A percentile compares a stretch with the other conserved stretches of the same genome.
These are phyloP conservation scores for Penstemon davidsonii DNA, from an alignment of 257 asterid species.

Conservation along the genomic window DNA sequence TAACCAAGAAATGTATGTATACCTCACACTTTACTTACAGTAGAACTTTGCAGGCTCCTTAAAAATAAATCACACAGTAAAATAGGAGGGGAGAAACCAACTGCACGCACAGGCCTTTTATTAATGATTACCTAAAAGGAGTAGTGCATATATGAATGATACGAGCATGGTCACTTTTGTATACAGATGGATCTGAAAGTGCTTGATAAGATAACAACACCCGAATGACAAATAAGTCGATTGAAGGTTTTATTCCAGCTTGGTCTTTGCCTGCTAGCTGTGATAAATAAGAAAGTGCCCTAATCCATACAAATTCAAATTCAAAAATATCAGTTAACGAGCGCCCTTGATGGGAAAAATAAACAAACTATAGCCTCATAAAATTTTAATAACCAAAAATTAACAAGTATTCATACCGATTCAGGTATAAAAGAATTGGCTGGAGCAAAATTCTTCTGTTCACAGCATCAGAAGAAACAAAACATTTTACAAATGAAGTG, in stretches of 20 bases:
- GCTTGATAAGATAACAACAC: constrained; percentile 80
- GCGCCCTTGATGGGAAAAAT: constrained; percentile 19
- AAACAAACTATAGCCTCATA: constrained; percentile 22
- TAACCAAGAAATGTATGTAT: constrained; percentile 9
- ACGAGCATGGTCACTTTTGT: constrained; percentile 77
- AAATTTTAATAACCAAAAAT: constrained; percentile 5
- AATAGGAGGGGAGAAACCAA: constrained; percentile 7
- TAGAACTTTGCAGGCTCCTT: constrained; percentile 19
- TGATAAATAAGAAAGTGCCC: constrained; percentile 78
- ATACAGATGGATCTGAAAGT: constrained; percentile 79
- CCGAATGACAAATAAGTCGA: constrained; percentile 64
- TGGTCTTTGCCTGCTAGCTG: constrained; percentile 69
- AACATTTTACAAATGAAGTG: constrained; percentile 73
- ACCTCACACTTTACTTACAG: constrained; percentile 15
- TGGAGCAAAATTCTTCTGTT: constrained; percentile 80
- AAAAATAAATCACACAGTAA: constrained; percentile 9
- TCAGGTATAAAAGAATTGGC: constrained; percentile 88
- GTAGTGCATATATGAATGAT: constrained; percentile 82
- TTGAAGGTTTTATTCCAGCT: constrained; percentile 54
- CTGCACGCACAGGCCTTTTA: constrained; percentile 20
- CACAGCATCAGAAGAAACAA: constrained; percentile 69
- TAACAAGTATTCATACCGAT: constrained; percentile 47
- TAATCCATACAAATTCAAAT: constrained; percentile 37
- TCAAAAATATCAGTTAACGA: constrained; percentile 29
- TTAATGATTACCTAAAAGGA: constrained; percentile 77